phyloP scores from a whole-genome alignment of 257 asterid genomes.

The Fraxinus americana region DNA sequence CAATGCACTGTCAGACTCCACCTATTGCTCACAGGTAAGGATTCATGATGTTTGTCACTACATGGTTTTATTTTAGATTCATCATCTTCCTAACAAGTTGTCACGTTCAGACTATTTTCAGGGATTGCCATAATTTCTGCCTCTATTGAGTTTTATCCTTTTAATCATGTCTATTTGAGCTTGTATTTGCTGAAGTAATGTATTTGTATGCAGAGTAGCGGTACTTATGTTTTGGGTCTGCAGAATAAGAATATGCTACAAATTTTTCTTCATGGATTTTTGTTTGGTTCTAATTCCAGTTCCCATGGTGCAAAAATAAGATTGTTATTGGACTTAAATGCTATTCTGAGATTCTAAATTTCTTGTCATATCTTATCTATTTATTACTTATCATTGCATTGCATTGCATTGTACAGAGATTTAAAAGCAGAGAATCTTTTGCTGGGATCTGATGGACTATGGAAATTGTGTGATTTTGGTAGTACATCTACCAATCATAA shows the following conservation, averaged over 20 bases:
- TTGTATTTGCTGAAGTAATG: slow-evolving; percentile 6
- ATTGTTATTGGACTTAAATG: slow-evolving; percentile 2
- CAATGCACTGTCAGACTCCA: slow-evolving; percentile 90
- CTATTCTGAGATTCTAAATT: background rate
- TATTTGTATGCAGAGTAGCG: background rate
- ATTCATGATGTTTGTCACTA: slow-evolving; percentile 15
- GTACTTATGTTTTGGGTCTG: background rate
- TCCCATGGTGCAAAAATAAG: slow-evolving; percentile 4
- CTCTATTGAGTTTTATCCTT: slow-evolving; percentile 9
- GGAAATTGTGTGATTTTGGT: slow-evolving; percentile 99
- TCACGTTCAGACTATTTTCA: background rate
- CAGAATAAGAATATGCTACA: slow-evolving; percentile 16
- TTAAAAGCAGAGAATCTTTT: slow-evolving; percentile 96
- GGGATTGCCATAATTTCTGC: background rate
- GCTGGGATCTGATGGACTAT: slow-evolving; percentile 89
- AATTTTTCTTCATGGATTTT: background rate
- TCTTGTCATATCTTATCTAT: slow-evolving; percentile 10
- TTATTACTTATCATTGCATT: slow-evolving; percentile 2
- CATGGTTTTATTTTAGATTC: background rate
- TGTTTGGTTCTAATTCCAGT: slow-evolving; percentile 1
- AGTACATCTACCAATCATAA: slow-evolving; percentile 94
- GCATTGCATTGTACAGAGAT: slow-evolving; percentile 57
- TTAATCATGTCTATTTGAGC: background rate
- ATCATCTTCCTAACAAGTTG: slow-evolving; percentile 8
- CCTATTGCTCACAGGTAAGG: slow-evolving; percentile 94